These are phyloP conservation scores for Dactylonectria estremocensis DNA, from an alignment of 2,329 filamentous ascomycete species.

Conservation along the genomic window DNA sequence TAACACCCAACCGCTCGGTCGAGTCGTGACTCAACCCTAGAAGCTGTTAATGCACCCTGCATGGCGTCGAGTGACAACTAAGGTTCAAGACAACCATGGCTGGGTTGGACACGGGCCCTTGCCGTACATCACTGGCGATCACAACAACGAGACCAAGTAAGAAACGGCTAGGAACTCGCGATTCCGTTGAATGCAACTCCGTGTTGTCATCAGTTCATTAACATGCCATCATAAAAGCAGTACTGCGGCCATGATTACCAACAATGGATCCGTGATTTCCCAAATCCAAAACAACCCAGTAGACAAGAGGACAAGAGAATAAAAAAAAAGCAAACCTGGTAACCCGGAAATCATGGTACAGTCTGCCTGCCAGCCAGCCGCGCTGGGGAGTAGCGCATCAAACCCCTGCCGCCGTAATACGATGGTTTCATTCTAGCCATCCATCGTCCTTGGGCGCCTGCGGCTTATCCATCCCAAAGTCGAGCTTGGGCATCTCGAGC, in stretches of 20 bases:
- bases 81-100: neutral
- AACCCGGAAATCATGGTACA: slow-evolving; percentile 28
- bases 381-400: slow-evolving; percentile 11
- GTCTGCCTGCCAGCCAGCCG: slow-evolving; percentile 22
- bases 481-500: slow-evolving; percentile 73
- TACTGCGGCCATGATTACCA: slow-evolving; percentile 47
- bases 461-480: slow-evolving; percentile 61
- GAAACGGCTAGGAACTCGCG: slow-evolving; percentile 30
- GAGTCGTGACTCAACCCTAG: neutral
- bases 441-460: slow-evolving; percentile 49
- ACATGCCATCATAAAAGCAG: slow-evolving; percentile 55
- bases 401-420: slow-evolving; percentile 10
- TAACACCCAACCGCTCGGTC: neutral
- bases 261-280: slow-evolving; percentile 45
- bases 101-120: neutral
- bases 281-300: slow-evolving; percentile 42
- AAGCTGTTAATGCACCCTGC: neutral
- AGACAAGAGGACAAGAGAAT: slow-evolving; percentile 40
- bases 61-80: neutral
- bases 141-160: neutral
- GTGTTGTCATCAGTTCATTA: slow-evolving; percentile 58
- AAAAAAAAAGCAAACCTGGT: slow-evolving; percentile 39
- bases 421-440: slow-evolving; percentile 48
- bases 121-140: neutral
- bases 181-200: slow-evolving; percentile 38